Evolutionary conservation across 441 rosid genomes (phyloP).

Genomic region (Aleurites moluccanus): DNA sequence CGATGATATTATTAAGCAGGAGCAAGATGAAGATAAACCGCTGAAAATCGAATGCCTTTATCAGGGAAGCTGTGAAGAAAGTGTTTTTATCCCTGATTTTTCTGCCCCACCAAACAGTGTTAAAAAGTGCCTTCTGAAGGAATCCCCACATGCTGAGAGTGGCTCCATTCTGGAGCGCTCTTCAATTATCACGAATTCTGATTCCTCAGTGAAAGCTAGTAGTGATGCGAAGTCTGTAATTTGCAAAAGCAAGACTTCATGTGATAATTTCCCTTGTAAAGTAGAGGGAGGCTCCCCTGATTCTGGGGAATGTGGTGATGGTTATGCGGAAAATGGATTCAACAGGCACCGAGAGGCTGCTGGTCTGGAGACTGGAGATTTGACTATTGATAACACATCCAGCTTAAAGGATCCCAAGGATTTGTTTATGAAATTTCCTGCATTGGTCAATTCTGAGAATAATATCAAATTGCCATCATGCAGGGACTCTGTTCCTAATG

Average conservation of each 20-base stretch:
- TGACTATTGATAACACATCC: constrained; percentile 29
- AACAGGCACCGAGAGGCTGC: constrained; percentile 32
- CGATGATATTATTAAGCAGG: constrained; percentile 36
- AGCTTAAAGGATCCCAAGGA: constrained; percentile 44
- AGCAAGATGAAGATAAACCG: constrained; percentile 18
- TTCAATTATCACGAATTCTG: constrained; percentile 37
- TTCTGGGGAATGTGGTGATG: constrained; percentile 35
- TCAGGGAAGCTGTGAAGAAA: constrained; percentile 48
- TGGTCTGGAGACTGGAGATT: constrained; percentile 32
- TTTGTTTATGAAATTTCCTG: constrained; percentile 33
- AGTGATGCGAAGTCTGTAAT: constrained; percentile 38
- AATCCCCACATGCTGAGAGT: constrained; percentile 40
- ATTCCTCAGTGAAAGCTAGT: constrained; percentile 32
- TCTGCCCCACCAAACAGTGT: constrained; percentile 37
- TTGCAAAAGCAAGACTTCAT: constrained; percentile 27
- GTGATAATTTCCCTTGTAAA: constrained; percentile 33
- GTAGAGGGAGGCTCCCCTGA: constrained; percentile 33
- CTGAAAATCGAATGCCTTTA: constrained; percentile 34
- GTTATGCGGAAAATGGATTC: constrained; percentile 33
- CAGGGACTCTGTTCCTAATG: constrained; percentile 37
- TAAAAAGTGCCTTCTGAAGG: constrained; percentile 42
- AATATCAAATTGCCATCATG: constrained; percentile 38
- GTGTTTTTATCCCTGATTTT: constrained; percentile 33
- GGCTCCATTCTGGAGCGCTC: constrained; percentile 45
- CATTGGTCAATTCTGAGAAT: constrained; percentile 33